Percentiles rank a stretch among this genome's conserved stretches.
Evolutionary conservation across 306 rosid species (phyloP).

Genomic region (Cucumis cinereus): DNA sequence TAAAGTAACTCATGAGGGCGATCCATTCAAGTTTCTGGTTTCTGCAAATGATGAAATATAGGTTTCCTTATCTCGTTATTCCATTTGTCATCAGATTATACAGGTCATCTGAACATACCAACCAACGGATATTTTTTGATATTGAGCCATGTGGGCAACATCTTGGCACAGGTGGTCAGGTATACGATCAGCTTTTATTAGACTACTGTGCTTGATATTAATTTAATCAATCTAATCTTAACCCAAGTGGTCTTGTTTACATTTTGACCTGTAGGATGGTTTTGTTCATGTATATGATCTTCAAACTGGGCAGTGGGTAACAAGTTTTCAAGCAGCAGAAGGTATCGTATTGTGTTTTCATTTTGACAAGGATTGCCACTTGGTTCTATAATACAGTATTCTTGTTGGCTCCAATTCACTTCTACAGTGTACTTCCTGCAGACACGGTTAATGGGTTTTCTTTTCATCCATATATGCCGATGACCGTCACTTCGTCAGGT

Average conservation of each 20-base stretch:
- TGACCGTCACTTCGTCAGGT: constrained; percentile 77
- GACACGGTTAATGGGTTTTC: constrained; percentile 82
- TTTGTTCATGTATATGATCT: constrained; percentile 78
- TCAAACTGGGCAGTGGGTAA: constrained; percentile 89
- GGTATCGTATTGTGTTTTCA: constrained; percentile 54
- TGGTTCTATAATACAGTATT: background rate
- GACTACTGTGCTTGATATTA: background rate
- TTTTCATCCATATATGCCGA: constrained; percentile 84
- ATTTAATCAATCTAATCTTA: background rate
- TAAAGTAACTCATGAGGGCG: background rate
- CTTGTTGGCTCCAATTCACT: constrained; percentile 5
- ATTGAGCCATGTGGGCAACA: constrained; percentile 72
- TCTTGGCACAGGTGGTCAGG: constrained; percentile 99
- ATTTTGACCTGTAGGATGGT: constrained; percentile 55
- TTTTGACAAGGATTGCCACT: background rate
- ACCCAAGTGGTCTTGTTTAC: background rate
- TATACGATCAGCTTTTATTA: constrained; percentile 16
- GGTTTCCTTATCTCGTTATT: background rate
- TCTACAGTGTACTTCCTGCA: constrained; percentile 20
- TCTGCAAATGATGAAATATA: background rate
- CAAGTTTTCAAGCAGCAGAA: constrained; percentile 74
- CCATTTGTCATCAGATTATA: constrained; percentile 45
- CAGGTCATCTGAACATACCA: constrained; percentile 77
- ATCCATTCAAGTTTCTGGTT: background rate
- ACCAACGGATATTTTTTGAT: constrained; percentile 84